These are phyloP conservation scores for Ceratocystis albifundus DNA, from an alignment of 2,329 filamentous ascomycete genomes.

Conservation along the genomic window DNA sequence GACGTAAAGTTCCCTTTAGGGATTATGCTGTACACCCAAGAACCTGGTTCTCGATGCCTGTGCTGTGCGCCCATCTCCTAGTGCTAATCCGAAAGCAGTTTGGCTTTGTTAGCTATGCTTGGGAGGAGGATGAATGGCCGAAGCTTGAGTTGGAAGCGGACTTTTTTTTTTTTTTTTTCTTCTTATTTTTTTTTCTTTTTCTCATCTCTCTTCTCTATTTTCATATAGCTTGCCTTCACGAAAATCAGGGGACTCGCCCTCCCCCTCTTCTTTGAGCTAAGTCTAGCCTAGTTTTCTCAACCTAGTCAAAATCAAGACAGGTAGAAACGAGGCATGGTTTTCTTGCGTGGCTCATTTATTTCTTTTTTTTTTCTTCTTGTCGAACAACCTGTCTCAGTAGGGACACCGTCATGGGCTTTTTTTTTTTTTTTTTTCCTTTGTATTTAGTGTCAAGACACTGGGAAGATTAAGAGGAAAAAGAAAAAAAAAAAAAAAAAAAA, in stretches of 20 bases:
- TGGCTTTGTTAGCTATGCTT: not conserved
- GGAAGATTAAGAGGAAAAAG: not conserved
- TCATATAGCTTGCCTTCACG: not conserved
- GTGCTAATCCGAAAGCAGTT: conserved; percentile 12
- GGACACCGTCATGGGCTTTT: not conserved
- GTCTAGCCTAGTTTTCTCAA: conserved; percentile 1
- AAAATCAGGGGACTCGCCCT: not conserved
- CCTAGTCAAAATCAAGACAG: not conserved
- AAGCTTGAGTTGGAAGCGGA: not conserved
- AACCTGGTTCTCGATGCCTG: conserved; percentile 12
- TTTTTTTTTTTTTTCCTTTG: no score
- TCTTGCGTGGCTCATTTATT: not conserved
- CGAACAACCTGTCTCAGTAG: not conserved
- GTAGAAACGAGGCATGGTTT: not conserved
- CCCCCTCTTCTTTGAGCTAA: not conserved
- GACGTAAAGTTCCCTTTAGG: not conserved
- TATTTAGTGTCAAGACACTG: not conserved
- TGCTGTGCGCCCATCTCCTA: not conserved
- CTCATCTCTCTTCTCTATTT: not conserved
- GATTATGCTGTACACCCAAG: conserved; percentile 1
- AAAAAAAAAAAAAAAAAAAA: not conserved
- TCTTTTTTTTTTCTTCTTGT: not conserved
- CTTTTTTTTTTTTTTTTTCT: not conserved
- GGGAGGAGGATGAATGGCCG: not conserved
- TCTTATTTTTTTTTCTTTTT: not conserved